Percentiles rank a stretch among this genome's conserved stretches.
Evolutionary conservation across 768 basidiomycete genomes (phyloP).

Genomic region (Paxillus involutus): DNA sequence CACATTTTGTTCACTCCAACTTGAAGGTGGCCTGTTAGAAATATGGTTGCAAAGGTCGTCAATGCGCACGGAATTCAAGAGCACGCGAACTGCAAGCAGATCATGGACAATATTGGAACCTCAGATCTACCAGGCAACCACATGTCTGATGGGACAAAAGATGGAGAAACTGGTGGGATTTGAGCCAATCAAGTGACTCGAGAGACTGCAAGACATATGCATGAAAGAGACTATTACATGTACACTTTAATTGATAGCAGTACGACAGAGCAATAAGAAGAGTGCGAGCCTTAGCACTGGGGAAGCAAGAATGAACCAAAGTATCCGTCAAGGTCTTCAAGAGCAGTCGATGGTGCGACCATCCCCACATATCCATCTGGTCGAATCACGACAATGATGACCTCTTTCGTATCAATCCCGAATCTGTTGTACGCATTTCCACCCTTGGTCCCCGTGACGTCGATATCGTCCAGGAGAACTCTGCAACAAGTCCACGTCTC

Average conservation of each 20-base stretch:
- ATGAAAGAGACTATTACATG: too few species aligned
- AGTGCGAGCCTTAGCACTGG: neutral
- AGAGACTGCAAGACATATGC: too few species aligned
- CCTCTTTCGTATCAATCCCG: slow-evolving; percentile 28
- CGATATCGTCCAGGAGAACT: slow-evolving; percentile 37
- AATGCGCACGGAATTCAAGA: too few species aligned
- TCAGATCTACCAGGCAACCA: too few species aligned
- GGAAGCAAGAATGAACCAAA: slow-evolving; percentile 46
- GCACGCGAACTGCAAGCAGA: too few species aligned
- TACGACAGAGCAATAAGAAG: neutral
- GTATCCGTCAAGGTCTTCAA: slow-evolving; percentile 44
- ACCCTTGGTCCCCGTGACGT: slow-evolving; percentile 28
- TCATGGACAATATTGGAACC: too few species aligned
- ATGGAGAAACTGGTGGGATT: too few species aligned
- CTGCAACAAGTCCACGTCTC: slow-evolving; percentile 16
- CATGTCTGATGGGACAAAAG: too few species aligned
- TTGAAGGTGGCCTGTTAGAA: too few species aligned
- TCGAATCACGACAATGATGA: slow-evolving; percentile 37
- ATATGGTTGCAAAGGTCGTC: too few species aligned
- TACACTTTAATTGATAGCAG: neutral
- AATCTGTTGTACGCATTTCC: slow-evolving; percentile 35
- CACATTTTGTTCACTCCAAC: too few species aligned
- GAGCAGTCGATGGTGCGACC: slow-evolving; percentile 26
- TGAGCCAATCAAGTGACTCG: too few species aligned
- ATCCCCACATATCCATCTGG: slow-evolving; percentile 43